These are phyloP conservation scores for Hemileia vastatrix DNA, from an alignment of 1,284 basidiomycete genomes.

Conservation along the genomic window DNA sequence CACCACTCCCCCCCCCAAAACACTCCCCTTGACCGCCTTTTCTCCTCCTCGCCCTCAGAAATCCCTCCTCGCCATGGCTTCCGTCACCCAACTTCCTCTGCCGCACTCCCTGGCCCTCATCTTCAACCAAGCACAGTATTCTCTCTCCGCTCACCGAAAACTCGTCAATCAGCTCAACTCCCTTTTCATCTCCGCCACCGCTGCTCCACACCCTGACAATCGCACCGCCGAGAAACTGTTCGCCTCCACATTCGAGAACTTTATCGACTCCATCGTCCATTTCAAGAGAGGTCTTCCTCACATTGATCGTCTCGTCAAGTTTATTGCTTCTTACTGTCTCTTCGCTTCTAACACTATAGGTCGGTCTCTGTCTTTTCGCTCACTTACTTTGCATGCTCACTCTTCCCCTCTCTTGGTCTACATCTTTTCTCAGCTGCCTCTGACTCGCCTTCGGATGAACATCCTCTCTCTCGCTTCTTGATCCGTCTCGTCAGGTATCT, in stretches of 20 bases:
- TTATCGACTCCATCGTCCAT: conserved; percentile 57
- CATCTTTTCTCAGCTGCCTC: conserved; percentile 28
- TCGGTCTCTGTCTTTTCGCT: no score
- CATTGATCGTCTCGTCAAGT: conserved; percentile 75
- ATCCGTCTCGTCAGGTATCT: conserved; percentile 61
- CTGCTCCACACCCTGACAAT: conserved; percentile 51
- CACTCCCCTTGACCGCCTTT: no score
- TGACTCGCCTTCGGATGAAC: conserved; percentile 31
- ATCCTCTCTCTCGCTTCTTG: conserved; percentile 22
- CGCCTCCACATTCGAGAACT: conserved; percentile 52
- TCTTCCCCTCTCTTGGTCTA: not conserved
- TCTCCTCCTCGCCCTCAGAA: no score
- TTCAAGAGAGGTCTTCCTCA: conserved; percentile 68
- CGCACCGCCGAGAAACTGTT: conserved; percentile 73
- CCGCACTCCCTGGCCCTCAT: no score
- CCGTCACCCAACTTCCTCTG: no score
- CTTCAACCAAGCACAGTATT: conserved; percentile 72
- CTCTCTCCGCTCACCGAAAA: conserved; percentile 79
- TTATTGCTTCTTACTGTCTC: conserved; percentile 69
- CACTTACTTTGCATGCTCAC: conserved; percentile 54
- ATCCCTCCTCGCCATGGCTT: no score
- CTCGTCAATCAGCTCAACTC: conserved; percentile 79
- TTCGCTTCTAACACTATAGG: conserved; percentile 69
- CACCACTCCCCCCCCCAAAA: no score
- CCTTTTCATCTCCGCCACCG: conserved; percentile 60